Evolutionary conservation across 352 stramenopile genomes (phyloP).

Genomic region (Vaucheria bursata): DNA sequence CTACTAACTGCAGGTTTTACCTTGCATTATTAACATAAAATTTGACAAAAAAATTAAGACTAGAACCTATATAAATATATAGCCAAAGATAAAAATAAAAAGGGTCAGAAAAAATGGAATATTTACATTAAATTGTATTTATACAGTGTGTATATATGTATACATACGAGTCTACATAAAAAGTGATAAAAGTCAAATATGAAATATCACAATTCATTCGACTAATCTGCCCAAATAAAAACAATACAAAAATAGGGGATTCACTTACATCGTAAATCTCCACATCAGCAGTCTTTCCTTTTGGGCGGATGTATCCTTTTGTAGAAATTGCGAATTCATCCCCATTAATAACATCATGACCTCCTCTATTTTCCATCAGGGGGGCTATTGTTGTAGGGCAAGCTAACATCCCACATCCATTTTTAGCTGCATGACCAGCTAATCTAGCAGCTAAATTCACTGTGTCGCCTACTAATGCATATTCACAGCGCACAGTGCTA

Average conservation of each 20-base stretch:
- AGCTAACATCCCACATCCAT: conserved; percentile 6
- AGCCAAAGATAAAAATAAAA: too few relatives aligned
- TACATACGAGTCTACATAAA: too few relatives aligned
- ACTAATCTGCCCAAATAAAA: too few relatives aligned
- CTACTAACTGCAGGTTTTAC: neutral
- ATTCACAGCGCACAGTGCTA: conserved; percentile 8
- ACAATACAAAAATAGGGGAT: neutral
- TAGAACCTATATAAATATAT: too few relatives aligned
- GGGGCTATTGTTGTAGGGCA: conserved; percentile 4
- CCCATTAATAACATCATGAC: too few relatives aligned
- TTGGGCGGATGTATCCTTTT: conserved; percentile 20
- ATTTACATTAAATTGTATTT: too few relatives aligned
- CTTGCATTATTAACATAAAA: too few relatives aligned
- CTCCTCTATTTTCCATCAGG: neutral
- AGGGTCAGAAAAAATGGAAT: too few relatives aligned
- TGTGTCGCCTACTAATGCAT: conserved; percentile 22
- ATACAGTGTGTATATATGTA: too few relatives aligned
- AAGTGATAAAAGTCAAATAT: too few relatives aligned
- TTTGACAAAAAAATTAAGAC: too few relatives aligned
- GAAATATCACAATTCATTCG: too few relatives aligned
- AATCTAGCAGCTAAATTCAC: conserved; percentile 25
- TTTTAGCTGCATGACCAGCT: conserved; percentile 11
- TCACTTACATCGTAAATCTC: conserved; percentile 20
- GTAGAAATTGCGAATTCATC: conserved; percentile 4
- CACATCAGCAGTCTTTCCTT: conserved; percentile 30